These are phyloP conservation scores for Globisporangium cylindrosporum DNA, from an alignment of 352 stramenopile species.

Conservation along the genomic window DNA sequence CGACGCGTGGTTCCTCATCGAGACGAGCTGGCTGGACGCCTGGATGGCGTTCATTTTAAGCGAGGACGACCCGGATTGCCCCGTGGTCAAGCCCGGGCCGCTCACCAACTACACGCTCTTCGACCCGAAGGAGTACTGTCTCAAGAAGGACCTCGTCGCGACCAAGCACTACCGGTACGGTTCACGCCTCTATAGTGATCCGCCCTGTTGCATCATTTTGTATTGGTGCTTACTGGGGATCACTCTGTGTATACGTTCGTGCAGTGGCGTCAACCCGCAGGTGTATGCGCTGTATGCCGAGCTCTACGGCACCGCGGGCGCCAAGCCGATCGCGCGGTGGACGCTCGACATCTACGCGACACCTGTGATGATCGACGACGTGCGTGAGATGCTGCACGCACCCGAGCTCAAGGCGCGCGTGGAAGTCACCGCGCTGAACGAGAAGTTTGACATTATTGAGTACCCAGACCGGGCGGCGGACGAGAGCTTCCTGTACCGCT, in stretches of 20 bases:
- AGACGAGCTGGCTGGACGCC: slow-evolving; percentile 73
- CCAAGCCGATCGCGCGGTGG: slow-evolving; percentile 70
- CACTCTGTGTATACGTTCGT: neutral
- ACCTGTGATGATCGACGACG: slow-evolving; percentile 75
- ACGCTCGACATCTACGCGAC: slow-evolving; percentile 78
- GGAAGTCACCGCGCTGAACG: slow-evolving; percentile 60
- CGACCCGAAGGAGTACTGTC: slow-evolving; percentile 60
- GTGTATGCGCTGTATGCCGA: slow-evolving; percentile 77
- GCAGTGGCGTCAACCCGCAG: slow-evolving; percentile 66
- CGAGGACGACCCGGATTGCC: slow-evolving; percentile 52
- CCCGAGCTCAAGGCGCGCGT: slow-evolving; percentile 61
- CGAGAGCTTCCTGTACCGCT: slow-evolving; percentile 65
- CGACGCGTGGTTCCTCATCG: slow-evolving; percentile 78
- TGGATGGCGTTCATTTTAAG: slow-evolving; percentile 81
- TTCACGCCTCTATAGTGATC: neutral
- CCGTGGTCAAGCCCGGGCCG: slow-evolving; percentile 47
- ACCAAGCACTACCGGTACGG: slow-evolving; percentile 70
- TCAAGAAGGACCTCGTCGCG: slow-evolving; percentile 51
- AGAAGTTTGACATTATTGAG: slow-evolving; percentile 42
- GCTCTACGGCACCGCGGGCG: slow-evolving; percentile 62
- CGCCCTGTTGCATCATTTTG: neutral
- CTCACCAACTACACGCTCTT: slow-evolving; percentile 77
- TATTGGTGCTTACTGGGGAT: neutral
- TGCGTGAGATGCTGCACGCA: slow-evolving; percentile 66
- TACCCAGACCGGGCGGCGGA: slow-evolving; percentile 17